Evolutionary conservation across 169 alveolate genomes (phyloP).

Genomic region (Eimeria sp.): DNA sequence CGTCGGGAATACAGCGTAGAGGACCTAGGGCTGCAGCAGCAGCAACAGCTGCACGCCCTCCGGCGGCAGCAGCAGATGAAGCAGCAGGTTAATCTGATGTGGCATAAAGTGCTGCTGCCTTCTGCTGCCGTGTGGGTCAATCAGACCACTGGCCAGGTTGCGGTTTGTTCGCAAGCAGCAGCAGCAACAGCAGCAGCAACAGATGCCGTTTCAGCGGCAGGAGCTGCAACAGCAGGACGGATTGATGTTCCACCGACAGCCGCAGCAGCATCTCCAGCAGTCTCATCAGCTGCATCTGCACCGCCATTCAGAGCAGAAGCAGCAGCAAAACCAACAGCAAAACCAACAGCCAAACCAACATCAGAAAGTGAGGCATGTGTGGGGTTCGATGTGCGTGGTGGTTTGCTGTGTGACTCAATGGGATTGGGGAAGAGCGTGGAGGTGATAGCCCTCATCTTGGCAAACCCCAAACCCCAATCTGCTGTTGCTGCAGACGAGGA

Average conservation of each 20-base stretch:
- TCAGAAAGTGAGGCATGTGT: neutral
- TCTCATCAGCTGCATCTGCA: neutral
- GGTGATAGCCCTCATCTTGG: constrained; percentile 69
- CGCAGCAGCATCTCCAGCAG: neutral
- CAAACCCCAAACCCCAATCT: neutral
- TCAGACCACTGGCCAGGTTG: constrained; percentile 46
- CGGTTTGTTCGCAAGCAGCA: neutral
- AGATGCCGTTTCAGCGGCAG: neutral
- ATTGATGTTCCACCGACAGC: constrained; percentile 6
- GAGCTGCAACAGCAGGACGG: neutral
- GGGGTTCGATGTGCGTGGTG: constrained; percentile 79
- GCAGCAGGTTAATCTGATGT: constrained; percentile 37
- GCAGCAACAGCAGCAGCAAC: constrained; percentile 9
- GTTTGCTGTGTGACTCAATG: constrained; percentile 84
- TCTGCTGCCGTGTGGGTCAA: constrained; percentile 52
- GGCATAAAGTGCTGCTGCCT: constrained; percentile 34
- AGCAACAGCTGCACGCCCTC: constrained; percentile 21
- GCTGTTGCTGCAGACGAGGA: constrained; percentile 28
- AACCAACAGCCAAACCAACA: neutral
- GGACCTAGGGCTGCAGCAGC: constrained; percentile 35
- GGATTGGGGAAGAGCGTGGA: constrained; percentile 85
- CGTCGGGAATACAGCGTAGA: neutral
- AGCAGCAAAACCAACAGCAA: neutral
- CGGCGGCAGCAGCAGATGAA: constrained; percentile 34
- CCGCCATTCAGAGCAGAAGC: neutral